Evolutionary conservation across 1,139 yeast species (phyloP).

Genomic region (Magnusiomyces suaveolens): DNA sequence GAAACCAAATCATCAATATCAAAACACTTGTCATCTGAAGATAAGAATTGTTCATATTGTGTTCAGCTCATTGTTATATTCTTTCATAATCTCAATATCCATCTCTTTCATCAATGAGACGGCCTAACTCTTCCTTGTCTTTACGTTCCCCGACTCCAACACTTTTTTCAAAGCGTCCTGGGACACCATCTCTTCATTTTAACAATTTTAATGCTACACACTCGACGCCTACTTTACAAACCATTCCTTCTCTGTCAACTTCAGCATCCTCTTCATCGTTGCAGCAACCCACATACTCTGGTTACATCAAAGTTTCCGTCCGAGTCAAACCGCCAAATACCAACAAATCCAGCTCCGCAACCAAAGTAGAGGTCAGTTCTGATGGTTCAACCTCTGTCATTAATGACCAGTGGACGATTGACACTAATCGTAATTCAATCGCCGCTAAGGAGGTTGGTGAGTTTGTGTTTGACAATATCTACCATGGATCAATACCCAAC

Average conservation of each 20-base stretch:
- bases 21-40: no score
- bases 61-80: no score
- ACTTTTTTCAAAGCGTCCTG: background rate
- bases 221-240: background rate
- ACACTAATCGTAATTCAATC: slow-evolving; percentile 19
- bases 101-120: no score
- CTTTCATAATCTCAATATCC: no score
- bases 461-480: slow-evolving; percentile 71
- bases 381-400: slow-evolving; percentile 10
- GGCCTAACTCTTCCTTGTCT: slow-evolving; percentile 27
- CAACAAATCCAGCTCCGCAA: background rate
- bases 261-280: slow-evolving; percentile 5
- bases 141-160: slow-evolving; percentile 26
- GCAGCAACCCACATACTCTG: slow-evolving; percentile 21
- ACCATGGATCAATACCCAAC: slow-evolving; percentile 42
- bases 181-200: background rate
- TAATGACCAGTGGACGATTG: slow-evolving; percentile 22
- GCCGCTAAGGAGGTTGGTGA: slow-evolving; percentile 31
- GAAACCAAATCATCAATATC: no score
- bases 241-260: background rate
- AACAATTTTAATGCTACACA: background rate
- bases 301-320: slow-evolving; percentile 32
- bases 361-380: slow-evolving; percentile 2
- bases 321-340: slow-evolving; percentile 27
- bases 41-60: no score